phyloP scores from a whole-genome alignment of 1,284 basidiomycete species.

The Ganoderma boninense region DNA sequence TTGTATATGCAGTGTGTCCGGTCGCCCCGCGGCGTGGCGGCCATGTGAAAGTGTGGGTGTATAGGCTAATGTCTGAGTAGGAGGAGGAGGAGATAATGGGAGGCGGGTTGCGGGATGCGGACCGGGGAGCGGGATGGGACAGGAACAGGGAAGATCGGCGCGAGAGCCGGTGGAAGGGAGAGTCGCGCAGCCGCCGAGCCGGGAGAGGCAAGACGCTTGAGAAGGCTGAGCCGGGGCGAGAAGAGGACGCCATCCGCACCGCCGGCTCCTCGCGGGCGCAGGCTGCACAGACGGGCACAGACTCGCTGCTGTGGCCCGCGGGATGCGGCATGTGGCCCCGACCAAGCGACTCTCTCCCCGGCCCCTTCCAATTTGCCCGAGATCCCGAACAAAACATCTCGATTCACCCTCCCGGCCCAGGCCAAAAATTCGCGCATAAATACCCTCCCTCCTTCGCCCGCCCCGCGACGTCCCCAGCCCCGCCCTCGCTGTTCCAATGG shows the following conservation, averaged over 20 bases:
- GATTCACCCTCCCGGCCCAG: constrained; percentile 9
- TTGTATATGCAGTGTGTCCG: neutral
- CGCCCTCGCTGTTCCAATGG: constrained; percentile 11
- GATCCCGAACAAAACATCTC: constrained; percentile 16
- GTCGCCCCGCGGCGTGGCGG: neutral
- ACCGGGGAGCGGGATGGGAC: constrained; percentile 5
- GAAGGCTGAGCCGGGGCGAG: neutral
- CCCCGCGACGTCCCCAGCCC: neutral
- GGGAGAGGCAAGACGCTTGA: neutral
- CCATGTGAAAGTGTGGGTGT: constrained; percentile 16
- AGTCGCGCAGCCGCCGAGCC: neutral
- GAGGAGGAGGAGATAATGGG: constrained; percentile 14
- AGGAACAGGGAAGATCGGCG: constrained; percentile 1
- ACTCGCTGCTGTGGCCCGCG: constrained; percentile 5
- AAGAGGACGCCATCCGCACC: constrained; percentile 4
- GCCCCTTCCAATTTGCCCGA: constrained; percentile 11
- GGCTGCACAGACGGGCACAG: neutral
- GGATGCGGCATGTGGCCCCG: constrained; percentile 15
- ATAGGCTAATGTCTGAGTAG: constrained; percentile 20
- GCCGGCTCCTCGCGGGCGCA: constrained; percentile 6
- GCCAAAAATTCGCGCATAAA: constrained; percentile 16
- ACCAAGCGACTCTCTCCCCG: constrained; percentile 9
- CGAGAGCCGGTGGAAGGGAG: constrained; percentile 1
- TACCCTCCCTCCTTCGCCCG: constrained; percentile 13
- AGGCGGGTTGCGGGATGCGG: constrained; percentile 2